Evolutionary conservation across 1,284 basidiomycete species (phyloP), one percentile per base, ranked within the genome.

Genomic region (Chiua sp.): DNA sequence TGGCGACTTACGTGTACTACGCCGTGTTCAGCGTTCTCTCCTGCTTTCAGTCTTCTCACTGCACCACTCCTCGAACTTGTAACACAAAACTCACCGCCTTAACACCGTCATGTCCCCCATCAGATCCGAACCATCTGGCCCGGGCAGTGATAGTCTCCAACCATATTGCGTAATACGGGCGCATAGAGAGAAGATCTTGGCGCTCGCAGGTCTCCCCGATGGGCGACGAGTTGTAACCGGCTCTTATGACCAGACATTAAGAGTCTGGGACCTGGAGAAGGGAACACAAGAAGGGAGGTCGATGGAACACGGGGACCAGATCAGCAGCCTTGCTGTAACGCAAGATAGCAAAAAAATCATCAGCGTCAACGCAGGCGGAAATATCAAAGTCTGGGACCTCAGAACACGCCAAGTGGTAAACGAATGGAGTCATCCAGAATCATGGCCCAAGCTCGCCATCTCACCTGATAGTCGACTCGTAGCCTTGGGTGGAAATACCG

Each of bases 401-500:
- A 32, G 32, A 32, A 57, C 59, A 15, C 46, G 53, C 20, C 4
- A 50, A 10, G 32, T 37, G 10, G 22, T 61, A 30, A 28, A 50
- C 20, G 50, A 55, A 48, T 64, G 63, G 53, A 33, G 1, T 13
- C 52, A 56, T 30, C 18, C 13, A 8, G 32, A 51, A 0, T 2
- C 1, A 7, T 32, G 0, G 7, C 20, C 44, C 8, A 11, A 3
- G 2, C n/a, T 65, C 20, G 42, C 63, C 5, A 37, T 63, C 46
- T 66, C 64, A 1, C 53, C 50, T 23, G 55, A 65, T 37, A 55
- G 35, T 47, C 52, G n/a, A n/a, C 23, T 57, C 10, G 12, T 55
- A 16, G 61, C 51, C 23, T 12, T 50, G 30, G 59, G 53, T 23
- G 3, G 1, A 8, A 0, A 2, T 1, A 22, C 4, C 2, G 37